Evolutionary conservation across 306 rosid species (phyloP).

Genomic region (Cucumis sativus): Cucumber_9930_V3 NC_026659.2:913501-914000

Average conservation of each 20-base stretch:
- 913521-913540: neutral
- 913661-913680: constrained; percentile 56
- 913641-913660: constrained; percentile 48
- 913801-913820: neutral
- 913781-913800: constrained; percentile 12
- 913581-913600: neutral
- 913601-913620: constrained; percentile 28
- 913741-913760: constrained; percentile 52
- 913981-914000: constrained; percentile 54
- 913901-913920: constrained; percentile 47
- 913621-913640: constrained; percentile 44
- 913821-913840: neutral
- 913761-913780: constrained; percentile 63
- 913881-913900: constrained; percentile 47
- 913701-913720: constrained; percentile 45
- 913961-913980: constrained; percentile 49
- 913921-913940: constrained; percentile 61
- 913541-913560: neutral
- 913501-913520: neutral
- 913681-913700: constrained; percentile 43
- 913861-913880: neutral
- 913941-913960: constrained; percentile 52
- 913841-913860: neutral
- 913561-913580: neutral
- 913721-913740: constrained; percentile 48